Evolutionary conservation across 345 rosid species (phyloP), one percentile per base, ranked within the genome.

Genomic region (Arabis alpina): DNA sequence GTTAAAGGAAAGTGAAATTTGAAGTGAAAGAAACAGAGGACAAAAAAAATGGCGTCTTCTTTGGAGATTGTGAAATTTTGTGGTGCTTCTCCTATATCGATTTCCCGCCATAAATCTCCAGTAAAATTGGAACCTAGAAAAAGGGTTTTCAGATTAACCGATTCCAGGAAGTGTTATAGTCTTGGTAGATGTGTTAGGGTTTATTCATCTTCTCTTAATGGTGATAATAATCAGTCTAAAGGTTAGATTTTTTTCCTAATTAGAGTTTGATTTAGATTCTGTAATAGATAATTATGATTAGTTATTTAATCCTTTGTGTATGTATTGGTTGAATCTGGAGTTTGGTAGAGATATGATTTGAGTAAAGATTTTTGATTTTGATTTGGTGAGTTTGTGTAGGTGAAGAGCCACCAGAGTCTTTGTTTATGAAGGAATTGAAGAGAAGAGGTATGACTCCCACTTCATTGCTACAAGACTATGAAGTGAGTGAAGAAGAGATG

Each of bases 361-460:
- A 36, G 51, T 56, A 41, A 41, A 24, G 23, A 19, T 19, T 19
- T 19, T 19, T 19, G 36, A 54, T 19, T 49, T 9, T 57, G 61
- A 49, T 68, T 24, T 70, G 41, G 77, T 28, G 60, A 5, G 70
- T 32, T 72, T 30, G 52, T 76, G 53, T 77, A 94, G 97, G 96
- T 53, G 97, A 91, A 63, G 99, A 91, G 54, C 90, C 95, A 32
- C 87, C 99, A 2, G 99, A 94, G 54, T 94, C 99, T 3, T 82
- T 89, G 73, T 94, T 94, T 57, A 83, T 91, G 93, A 94, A 94
- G 84, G 99, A 94, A 54, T 56, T 94, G 68, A 89, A 82, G 82
- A 87, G 89, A 75, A 82, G 99, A 78, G 97, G 97, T 15, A 91
- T 94, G 97, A 84, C 85, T 61, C 96, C 96, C 30, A 81, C 90